phyloP scores from a whole-genome alignment of 257 asterid genomes.

The Jaltomata sinuosa region DNA sequence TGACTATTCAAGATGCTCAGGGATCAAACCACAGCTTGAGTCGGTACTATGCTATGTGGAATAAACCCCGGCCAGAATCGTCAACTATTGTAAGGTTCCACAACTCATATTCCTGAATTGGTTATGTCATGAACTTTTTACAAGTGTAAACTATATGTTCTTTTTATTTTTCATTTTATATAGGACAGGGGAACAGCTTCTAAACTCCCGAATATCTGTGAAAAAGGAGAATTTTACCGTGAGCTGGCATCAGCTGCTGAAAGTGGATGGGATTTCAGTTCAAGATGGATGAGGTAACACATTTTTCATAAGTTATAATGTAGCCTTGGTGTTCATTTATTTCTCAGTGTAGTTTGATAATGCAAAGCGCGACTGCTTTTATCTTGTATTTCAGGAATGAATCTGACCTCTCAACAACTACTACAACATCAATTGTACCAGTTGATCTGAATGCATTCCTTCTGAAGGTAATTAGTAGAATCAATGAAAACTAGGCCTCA shows the following conservation, averaged over 20 bases:
- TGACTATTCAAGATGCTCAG: slow-evolving; percentile 44
- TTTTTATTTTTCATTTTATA: neutral
- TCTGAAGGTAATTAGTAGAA: slow-evolving; percentile 45
- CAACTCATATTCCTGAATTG: neutral
- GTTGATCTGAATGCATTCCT: slow-evolving; percentile 82
- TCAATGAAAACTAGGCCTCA: neutral
- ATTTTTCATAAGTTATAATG: neutral
- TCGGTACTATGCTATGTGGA: slow-evolving; percentile 86
- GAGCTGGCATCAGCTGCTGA: slow-evolving; percentile 84
- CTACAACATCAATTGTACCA: slow-evolving; percentile 61
- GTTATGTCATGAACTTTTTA: neutral
- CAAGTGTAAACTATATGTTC: neutral
- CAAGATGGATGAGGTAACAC: slow-evolving; percentile 87
- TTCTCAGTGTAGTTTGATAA: neutral
- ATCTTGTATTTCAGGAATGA: slow-evolving; percentile 35
- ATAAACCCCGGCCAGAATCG: slow-evolving; percentile 84
- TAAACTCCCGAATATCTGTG: slow-evolving; percentile 34
- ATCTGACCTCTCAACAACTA: slow-evolving; percentile 55
- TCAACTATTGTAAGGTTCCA: slow-evolving; percentile 45
- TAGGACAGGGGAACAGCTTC: slow-evolving; percentile 39
- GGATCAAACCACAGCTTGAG: slow-evolving; percentile 52
- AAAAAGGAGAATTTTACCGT: slow-evolving; percentile 48
- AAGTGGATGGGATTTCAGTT: slow-evolving; percentile 94
- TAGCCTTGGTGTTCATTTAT: neutral
- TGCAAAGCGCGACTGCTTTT: neutral